Conservation (phyloP, 768 basidiomycete species). For the Trametopsis cervina region DNA sequence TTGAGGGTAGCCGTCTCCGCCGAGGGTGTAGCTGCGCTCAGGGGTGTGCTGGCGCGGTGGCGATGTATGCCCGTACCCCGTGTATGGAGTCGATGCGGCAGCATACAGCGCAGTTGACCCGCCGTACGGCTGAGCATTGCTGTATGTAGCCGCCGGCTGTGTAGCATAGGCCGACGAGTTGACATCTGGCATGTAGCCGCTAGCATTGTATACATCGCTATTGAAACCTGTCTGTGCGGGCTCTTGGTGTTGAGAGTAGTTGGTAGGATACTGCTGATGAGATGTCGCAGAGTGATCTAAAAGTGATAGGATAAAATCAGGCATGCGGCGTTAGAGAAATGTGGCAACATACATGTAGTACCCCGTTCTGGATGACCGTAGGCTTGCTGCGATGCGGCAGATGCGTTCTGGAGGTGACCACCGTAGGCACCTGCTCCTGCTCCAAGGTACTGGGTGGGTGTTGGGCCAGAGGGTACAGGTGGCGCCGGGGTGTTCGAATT, state of each 20-base stretch:
- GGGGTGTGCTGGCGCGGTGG: slow-evolving; percentile 21
- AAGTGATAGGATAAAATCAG: slow-evolving; percentile 4
- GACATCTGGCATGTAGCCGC: slow-evolving; percentile 15
- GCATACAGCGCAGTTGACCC: not conserved
- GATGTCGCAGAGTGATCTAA: slow-evolving; percentile 50
- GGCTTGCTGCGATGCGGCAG: slow-evolving; percentile 18
- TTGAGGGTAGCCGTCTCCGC: slow-evolving; percentile 48
- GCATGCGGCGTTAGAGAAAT: not conserved
- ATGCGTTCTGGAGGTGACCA: slow-evolving; percentile 22
- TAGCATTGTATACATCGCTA: slow-evolving; percentile 35
- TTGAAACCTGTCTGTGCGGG: slow-evolving; percentile 31
- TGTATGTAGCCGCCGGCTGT: slow-evolving; percentile 14
- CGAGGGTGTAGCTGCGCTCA: slow-evolving; percentile 50
- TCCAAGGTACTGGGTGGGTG: not conserved
- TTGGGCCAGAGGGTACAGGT: slow-evolving; percentile 22
- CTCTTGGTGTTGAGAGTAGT: slow-evolving; percentile 29
- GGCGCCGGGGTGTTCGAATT: slow-evolving; percentile 7
- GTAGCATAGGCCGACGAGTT: slow-evolving; percentile 12
- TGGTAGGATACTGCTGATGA: slow-evolving; percentile 42
- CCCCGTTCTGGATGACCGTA: slow-evolving; percentile 52
- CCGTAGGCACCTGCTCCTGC: slow-evolving; percentile 14
- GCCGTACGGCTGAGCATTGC: not conserved
- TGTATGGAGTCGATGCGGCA: slow-evolving; percentile 12
- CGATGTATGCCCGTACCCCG: slow-evolving; percentile 6
- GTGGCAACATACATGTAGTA: slow-evolving; percentile 42